These are phyloP conservation scores for Cymbidium sinense DNA, from an alignment of 106 monocot genomes.

Conservation along the genomic window DNA sequence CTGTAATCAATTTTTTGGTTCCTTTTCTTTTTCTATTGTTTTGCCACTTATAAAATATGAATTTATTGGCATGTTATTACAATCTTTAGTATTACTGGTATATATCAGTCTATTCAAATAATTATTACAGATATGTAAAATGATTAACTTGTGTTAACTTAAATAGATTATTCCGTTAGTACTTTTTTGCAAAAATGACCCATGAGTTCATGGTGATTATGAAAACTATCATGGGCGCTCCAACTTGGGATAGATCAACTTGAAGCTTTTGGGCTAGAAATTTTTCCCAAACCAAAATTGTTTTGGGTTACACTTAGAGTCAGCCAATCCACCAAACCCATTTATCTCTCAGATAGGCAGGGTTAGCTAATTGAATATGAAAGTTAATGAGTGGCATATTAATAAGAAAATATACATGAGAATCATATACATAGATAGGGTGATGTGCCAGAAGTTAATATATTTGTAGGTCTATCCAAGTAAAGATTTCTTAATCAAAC, in stretches of 20 bases:
- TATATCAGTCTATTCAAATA: not conserved
- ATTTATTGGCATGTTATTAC: not conserved
- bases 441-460: no score
- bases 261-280: no score
- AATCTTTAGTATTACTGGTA: not conserved
- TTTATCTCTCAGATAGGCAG: no score
- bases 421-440: no score
- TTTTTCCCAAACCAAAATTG: no score
- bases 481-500: no score
- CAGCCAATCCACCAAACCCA: no score
- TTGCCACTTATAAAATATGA: not conserved
- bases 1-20: constrained; percentile 7
- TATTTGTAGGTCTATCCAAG: no score
- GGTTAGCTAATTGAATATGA: no score
- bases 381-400: no score
- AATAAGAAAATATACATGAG: no score
- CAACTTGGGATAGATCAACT: not conserved
- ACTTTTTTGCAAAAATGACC: not conserved
- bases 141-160: not conserved
- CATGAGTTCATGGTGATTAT: not conserved
- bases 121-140: not conserved
- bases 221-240: not conserved
- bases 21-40: not conserved
- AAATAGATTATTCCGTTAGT: not conserved
- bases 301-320: no score